Evolutionary conservation across 2,329 filamentous ascomycete species (phyloP), one percentile per base, ranked within the genome.

Genomic region (Aspergillus vadensis): DNA sequence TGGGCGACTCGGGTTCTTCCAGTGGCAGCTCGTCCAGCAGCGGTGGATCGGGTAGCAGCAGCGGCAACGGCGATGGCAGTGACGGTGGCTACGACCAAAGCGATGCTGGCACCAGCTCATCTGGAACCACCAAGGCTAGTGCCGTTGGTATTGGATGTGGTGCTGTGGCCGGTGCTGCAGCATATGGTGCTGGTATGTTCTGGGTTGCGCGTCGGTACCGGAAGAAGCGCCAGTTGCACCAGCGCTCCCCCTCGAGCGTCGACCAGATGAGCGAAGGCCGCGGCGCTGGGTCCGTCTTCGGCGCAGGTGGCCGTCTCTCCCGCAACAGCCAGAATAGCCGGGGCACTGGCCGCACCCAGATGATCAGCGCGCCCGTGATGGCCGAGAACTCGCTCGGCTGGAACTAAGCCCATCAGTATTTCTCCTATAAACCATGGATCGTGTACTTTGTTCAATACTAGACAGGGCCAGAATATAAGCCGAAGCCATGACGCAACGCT

Each of bases 151-250:
- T 97, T 70, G 91, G 89, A 59, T 83, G 91, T 21, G 91, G 91
- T 69, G 89, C 91, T 25, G 86, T 93, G 32, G 85, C 86, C 47
- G 88, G 92, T 71, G 91, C 91, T 44, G 90, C 88, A 54, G 88
- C 92, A n/a, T 97, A 97, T 68, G 93, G 92, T 72, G 91, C 90
- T 12, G 92, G 91, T 75, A 97, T 97, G 93, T 94, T 97, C 81
- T 88, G 95, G 71, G 87, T 97, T 67, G 93, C 93, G 53, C 88
- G 92, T 63, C 86, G 93, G 62, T 97, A 97, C 84, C 91, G 93
- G 83, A 89, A 90, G 80, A 92, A 90, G 84, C 89, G 87, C 78
- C 86, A 90, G 74, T 81, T 86, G 54, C 91, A 96, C 79, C 85
- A 88, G 71, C 90, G 92, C 61, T 83, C 88, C 55, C 91, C 87